Base-by-base conservation (phyloP, 2,329 filamentous ascomycete species). In the Colletotrichum tanaceti region DNA sequence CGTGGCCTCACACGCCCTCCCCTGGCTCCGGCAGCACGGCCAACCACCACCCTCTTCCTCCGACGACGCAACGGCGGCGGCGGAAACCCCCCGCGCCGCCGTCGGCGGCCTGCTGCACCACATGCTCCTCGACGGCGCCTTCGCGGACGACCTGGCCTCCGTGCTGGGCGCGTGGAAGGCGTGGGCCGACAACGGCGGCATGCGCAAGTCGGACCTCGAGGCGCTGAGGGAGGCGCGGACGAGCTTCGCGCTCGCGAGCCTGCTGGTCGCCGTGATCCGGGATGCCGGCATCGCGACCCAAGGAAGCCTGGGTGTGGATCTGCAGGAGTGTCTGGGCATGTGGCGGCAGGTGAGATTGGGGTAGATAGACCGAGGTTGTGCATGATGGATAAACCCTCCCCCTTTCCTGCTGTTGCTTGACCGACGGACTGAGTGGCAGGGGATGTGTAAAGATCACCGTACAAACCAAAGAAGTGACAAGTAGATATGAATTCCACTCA, bases 111-210 rank as follows among this genome's bases (percentile, higher is more conserved):
- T 87, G 43, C 75, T 88, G 11, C 84, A 86, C 71, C 80, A 80
- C 41, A 87, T 88, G 84, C 79, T 88, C 0, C 79, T 82, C 3
- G 83, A 88, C 47, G 79, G 80, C 13, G 74, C 77, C 63, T 84
- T 85, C 55, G 73, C 85, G 0, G 71, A 73, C 0, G 73, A 72
- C 0, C 67, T 87, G 3, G 83, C 79, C 67, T 32, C 16, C 35
- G 20, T 63, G 18, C 72, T 89, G 39, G 84, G 87, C 65, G 73
- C 75, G 46, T 88, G 86, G 86, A 85, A 83, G 74, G 77, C 79
- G 1, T 88, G 86, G 84, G 81, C 84, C 2, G 85, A 87, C 38
- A 83, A 84, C 63, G 85, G 85, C 9, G 86, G 86, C 9, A 86
- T 88, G 83, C 79, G 81, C 32, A 80, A 75, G 68, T 75, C 79